phyloP scores from a whole-genome alignment of 768 basidiomycete genomes.

The Phaeolepiota aurea region DNA sequence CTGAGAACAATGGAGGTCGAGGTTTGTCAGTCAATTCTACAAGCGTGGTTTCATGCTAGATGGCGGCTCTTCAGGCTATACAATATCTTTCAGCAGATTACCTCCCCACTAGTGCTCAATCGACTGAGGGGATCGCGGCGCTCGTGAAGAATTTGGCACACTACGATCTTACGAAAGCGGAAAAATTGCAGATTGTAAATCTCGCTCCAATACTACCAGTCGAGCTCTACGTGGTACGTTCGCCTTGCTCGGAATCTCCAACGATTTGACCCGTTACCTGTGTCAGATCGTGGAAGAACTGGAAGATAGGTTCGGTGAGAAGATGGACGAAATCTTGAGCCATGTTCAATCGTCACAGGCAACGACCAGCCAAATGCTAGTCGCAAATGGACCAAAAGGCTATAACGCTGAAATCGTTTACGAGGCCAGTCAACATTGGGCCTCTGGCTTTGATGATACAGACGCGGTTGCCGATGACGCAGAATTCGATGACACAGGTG shows the following conservation, averaged over 20 bases:
- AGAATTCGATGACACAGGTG: slow-evolving; percentile 58
- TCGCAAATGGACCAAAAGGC: slow-evolving; percentile 1
- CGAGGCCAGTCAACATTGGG: slow-evolving; percentile 14
- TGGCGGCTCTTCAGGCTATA: slow-evolving; percentile 56
- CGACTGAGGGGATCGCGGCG: slow-evolving; percentile 49
- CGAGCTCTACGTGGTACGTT: slow-evolving; percentile 81
- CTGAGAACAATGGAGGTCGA: slow-evolving; percentile 82
- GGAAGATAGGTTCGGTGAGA: slow-evolving; percentile 70
- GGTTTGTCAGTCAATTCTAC: slow-evolving; percentile 30
- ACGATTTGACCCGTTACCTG: neutral
- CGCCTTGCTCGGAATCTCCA: neutral
- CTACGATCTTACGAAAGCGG: slow-evolving; percentile 78
- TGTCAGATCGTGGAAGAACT: slow-evolving; percentile 79
- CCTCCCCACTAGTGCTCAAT: slow-evolving; percentile 62
- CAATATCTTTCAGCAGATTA: slow-evolving; percentile 73
- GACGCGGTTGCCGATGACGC: slow-evolving; percentile 41
- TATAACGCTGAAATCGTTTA: slow-evolving; percentile 9
- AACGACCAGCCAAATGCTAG: slow-evolving; percentile 1
- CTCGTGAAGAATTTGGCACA: slow-evolving; percentile 62
- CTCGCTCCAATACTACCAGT: slow-evolving; percentile 75
- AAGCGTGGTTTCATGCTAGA: neutral
- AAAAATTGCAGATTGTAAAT: slow-evolving; percentile 91
- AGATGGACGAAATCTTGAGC: slow-evolving; percentile 58
- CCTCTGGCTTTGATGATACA: slow-evolving; percentile 27
- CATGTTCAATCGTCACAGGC: slow-evolving; percentile 33